These are phyloP conservation scores for Alternaria longipes DNA, from an alignment of 2,329 filamentous ascomycete species.

Conservation along the genomic window DNA sequence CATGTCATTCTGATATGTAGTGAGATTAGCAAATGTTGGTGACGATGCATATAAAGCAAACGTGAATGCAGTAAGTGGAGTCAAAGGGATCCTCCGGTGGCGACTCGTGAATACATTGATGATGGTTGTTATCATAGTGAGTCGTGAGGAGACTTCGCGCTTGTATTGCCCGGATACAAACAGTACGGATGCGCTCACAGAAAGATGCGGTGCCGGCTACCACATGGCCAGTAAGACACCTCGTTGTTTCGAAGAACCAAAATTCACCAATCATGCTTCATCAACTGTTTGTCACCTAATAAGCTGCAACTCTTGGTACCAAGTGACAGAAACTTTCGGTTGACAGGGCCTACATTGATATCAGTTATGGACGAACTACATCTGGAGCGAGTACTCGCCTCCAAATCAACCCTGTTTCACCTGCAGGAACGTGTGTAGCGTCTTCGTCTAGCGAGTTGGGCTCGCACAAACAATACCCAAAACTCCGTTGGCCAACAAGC, in stretches of 20 bases:
- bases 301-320: neutral
- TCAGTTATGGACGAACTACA: neutral
- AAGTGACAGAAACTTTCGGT: neutral
- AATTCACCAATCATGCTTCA: accelerated
- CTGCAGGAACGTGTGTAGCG: no score
- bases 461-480: no score
- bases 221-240: neutral
- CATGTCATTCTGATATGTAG: neutral
- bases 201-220: neutral
- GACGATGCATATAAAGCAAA: neutral
- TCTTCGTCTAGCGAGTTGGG: no score
- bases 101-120: neutral
- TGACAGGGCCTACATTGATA: neutral
- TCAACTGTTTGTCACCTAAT: neutral
- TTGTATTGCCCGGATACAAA: neutral
- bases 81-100: neutral
- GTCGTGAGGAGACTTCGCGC: neutral
- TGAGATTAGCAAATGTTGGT: neutral
- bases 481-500: no score
- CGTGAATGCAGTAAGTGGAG: neutral
- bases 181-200: neutral
- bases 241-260: neutral
- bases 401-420: neutral
- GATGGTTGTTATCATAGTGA: neutral
- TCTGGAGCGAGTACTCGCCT: neutral